Evolutionary conservation across 2,329 filamentous ascomycete genomes (phyloP), one percentile per base, ranked within the genome.

Genomic region (Trichophyton schoenleinii): DNA sequence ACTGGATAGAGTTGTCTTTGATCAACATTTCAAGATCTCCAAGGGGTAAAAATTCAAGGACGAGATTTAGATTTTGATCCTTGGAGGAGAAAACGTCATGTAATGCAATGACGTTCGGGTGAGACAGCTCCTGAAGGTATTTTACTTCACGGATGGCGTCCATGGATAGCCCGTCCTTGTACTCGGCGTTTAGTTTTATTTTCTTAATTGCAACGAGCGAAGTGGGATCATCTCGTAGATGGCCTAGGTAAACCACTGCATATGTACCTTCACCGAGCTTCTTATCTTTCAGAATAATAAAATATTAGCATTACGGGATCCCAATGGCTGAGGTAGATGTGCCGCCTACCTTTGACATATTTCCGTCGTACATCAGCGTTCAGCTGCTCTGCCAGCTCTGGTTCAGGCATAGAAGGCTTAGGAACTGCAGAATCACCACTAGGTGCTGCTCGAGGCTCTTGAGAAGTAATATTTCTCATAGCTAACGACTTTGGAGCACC

Each of bases 221-320:
- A 38, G 81, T 80, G 4, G 90, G 87, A 68, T 94, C 85, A 63
- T 77, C 72, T 64, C 86, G 83, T 53, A 94, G 81, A 74, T 92
- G 88, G 59, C 91, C 94, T 60, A 91, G 84, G 78, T 91, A 96
- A 70, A 99, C 94, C 69, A 95, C 87, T 72, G 94, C 94, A 73
- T 99, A 99, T 65, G 94, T 97, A 78, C 94, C 94, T 75, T 95
- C 90, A 73, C 94, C 94, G 63, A 99, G 84, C 71, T 94, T 94
- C 73, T 88, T 91, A 70, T 89, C 89, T 90, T 13, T 58, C 11
- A 42, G 28, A 36, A 11, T 2, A 18, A n/a, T 2, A 8, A 55
- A 2, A 18, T 18, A n/a, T 55, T 31, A 55, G 52, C 52, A 11
- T 34, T 55, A 13, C 3, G 28, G 36, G 31, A 7, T 38, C 18